Conservation (phyloP, 768 basidiomycete genomes). For the Termitomyces sp. region DNA sequence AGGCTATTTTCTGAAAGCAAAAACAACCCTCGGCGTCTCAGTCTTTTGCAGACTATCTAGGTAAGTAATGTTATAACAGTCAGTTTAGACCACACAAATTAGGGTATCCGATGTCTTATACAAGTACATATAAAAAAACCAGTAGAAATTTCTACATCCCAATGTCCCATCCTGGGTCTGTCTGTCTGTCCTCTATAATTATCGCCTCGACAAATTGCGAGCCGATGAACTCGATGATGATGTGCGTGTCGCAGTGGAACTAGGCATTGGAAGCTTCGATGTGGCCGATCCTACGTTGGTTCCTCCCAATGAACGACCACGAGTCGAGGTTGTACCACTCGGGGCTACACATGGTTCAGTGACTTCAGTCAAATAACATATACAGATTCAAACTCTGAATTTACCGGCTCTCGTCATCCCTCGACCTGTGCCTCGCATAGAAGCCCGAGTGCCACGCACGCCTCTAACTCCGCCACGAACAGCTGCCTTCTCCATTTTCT, state of each 20-base stretch:
- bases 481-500: constrained; percentile 36
- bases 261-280: constrained; percentile 15
- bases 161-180: too few relatives aligned
- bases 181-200: not conserved
- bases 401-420: constrained; percentile 36
- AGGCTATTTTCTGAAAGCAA: too few relatives aligned
- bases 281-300: not conserved
- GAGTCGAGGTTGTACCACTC: not conserved
- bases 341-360: not conserved
- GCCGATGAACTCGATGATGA: constrained; percentile 5
- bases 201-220: constrained; percentile 7
- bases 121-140: not conserved
- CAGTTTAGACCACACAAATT: not conserved
- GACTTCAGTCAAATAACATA: too few relatives aligned
- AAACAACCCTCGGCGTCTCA: too few relatives aligned
- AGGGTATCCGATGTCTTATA: not conserved
- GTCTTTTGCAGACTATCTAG: not conserved
- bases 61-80: not conserved
- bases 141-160: not conserved
- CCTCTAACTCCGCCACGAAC: constrained; percentile 61
- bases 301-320: constrained; percentile 6
- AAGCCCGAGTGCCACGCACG: constrained; percentile 69
- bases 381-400: not conserved
- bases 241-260: constrained; percentile 3
- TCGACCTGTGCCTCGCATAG: constrained; percentile 45